Evolutionary conservation across 257 asterid genomes (phyloP).

Genomic region (Henckelia pumila): DNA sequence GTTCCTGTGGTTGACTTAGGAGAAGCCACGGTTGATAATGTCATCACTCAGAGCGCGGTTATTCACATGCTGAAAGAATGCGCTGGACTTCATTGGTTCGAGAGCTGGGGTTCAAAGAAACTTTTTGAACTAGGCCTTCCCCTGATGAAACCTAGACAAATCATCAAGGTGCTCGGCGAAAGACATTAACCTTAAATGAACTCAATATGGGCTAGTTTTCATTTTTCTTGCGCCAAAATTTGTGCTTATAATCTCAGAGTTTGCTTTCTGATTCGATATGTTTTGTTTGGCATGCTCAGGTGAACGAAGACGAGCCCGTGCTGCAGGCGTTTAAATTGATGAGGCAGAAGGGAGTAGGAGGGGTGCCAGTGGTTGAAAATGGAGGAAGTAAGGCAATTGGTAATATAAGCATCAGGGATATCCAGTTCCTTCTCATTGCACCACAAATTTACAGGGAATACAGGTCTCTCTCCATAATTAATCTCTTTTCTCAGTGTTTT

Average conservation of each 20-base stretch:
- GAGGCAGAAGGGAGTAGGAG: slow-evolving; percentile 93
- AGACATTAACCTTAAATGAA: not conserved
- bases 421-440: slow-evolving; percentile 89
- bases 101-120: slow-evolving; percentile 92
- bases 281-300: slow-evolving; percentile 37
- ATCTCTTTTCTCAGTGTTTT: not conserved
- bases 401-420: slow-evolving; percentile 92
- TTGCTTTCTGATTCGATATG: not conserved
- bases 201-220: not conserved
- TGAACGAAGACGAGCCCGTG: slow-evolving; percentile 84
- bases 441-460: slow-evolving; percentile 88
- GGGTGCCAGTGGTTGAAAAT: slow-evolving; percentile 75
- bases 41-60: slow-evolving; percentile 92
- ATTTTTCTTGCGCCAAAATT: not conserved
- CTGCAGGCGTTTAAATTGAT: slow-evolving; percentile 89
- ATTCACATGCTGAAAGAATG: slow-evolving; percentile 97
- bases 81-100: slow-evolving; percentile 96
- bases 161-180: slow-evolving; percentile 56
- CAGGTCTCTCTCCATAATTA: slow-evolving; percentile 43
- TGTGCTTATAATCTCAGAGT: not conserved
- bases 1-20: slow-evolving; percentile 89
- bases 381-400: slow-evolving; percentile 80
- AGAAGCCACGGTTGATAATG: slow-evolving; percentile 71
- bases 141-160: slow-evolving; percentile 51
- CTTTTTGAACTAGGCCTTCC: slow-evolving; percentile 92